Conservation (phyloP, 257 asterid genomes). For the Solanum phureja region DNA sequence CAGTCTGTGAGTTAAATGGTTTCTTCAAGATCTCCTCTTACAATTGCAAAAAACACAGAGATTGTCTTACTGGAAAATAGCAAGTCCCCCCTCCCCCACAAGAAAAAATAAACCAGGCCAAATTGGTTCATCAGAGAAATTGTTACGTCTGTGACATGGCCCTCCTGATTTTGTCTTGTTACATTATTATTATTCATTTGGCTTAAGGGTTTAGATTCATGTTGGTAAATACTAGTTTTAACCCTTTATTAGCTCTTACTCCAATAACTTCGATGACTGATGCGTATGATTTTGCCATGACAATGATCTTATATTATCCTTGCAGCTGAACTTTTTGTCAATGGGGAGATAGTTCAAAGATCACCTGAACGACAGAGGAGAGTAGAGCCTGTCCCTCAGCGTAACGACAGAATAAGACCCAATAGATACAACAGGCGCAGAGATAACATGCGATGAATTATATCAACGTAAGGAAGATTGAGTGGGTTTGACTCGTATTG, state of each 20-base stretch:
- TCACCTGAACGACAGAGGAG: slow-evolving; percentile 14
- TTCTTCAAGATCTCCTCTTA: not conserved
- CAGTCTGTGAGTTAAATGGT: not conserved
- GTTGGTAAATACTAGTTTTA: not conserved
- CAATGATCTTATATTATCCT: not conserved
- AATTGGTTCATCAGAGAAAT: not conserved
- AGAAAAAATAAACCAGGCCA: not conserved
- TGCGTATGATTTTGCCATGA: not conserved
- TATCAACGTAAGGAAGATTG: not conserved
- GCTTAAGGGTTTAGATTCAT: not conserved
- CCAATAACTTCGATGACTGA: not conserved
- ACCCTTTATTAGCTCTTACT: not conserved
- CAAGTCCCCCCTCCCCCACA: not conserved
- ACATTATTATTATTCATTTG: not conserved
- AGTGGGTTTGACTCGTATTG: not conserved
- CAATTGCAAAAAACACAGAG: not conserved
- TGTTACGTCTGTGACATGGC: not conserved
- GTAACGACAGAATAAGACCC: not conserved
- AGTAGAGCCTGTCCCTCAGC: slow-evolving; percentile 11
- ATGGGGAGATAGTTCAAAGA: slow-evolving; percentile 9
- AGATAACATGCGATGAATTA: not conserved
- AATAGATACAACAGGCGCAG: slow-evolving; percentile 2
- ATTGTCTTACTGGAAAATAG: not conserved
- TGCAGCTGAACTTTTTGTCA: slow-evolving; percentile 12
- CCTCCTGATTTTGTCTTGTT: not conserved